Conservation (phyloP, 495 filamentous ascomycete genomes). For the Aspergillus steynii region DNA sequence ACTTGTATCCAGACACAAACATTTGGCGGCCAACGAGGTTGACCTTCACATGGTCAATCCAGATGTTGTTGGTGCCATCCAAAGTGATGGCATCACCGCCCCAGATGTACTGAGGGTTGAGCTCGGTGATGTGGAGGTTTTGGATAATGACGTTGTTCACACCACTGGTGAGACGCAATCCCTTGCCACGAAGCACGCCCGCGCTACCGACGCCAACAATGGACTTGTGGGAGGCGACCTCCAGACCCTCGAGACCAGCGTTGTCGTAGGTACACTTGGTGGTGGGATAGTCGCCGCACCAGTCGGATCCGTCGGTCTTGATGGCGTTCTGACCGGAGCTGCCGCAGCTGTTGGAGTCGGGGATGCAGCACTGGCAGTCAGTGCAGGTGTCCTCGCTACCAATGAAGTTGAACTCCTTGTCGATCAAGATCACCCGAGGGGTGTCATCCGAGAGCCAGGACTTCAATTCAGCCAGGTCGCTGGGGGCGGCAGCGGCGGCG, state of each 20-base stretch:
- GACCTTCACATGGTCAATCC: slow-evolving; percentile 44
- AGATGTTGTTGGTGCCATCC: slow-evolving; percentile 32
- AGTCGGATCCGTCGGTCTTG: slow-evolving; percentile 27
- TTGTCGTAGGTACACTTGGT: slow-evolving; percentile 39
- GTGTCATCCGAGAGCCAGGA: slow-evolving; percentile 37
- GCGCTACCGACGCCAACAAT: slow-evolving; percentile 34
- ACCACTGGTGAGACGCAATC: slow-evolving; percentile 38
- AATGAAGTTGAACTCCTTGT: slow-evolving; percentile 48
- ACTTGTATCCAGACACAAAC: slow-evolving; percentile 28
- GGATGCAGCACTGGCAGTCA: slow-evolving; percentile 36
- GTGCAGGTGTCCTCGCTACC: slow-evolving; percentile 41
- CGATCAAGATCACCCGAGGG: slow-evolving; percentile 49
- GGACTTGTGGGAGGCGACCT: slow-evolving; percentile 40
- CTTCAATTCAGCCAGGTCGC: slow-evolving; percentile 36
- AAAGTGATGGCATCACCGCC: slow-evolving; percentile 42
- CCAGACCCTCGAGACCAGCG: slow-evolving; percentile 34
- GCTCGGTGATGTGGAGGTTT: slow-evolving; percentile 45
- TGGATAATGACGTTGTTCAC: slow-evolving; percentile 46
- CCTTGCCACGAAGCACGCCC: slow-evolving; percentile 43
- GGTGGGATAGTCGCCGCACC: slow-evolving; percentile 31
- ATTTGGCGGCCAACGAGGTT: slow-evolving; percentile 33
- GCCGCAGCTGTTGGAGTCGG: slow-evolving; percentile 27
- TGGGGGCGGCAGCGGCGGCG: slow-evolving; percentile 45
- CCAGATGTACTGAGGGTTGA: slow-evolving; percentile 45
- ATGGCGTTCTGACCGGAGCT: slow-evolving; percentile 32